Evolutionary conservation across 106 monocot species (phyloP).

Genomic region (Platanthera zijinensis): DNA sequence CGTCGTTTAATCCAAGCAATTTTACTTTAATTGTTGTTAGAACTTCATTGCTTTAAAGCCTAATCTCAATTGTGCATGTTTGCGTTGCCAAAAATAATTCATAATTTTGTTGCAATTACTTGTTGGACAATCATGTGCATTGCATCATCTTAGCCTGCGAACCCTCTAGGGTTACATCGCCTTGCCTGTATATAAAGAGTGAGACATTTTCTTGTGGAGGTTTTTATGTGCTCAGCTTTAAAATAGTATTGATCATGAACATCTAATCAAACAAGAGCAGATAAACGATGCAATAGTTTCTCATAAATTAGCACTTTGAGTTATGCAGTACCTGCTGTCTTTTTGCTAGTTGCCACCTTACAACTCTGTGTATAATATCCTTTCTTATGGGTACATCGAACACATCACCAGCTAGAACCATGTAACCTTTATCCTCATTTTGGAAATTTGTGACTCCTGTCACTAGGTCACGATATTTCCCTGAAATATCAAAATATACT

Average conservation of each 20-base stretch:
- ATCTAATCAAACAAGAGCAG: background rate
- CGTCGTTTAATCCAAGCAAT: no score
- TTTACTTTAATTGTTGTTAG: no score
- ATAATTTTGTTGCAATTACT: no score
- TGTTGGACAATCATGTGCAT: no score
- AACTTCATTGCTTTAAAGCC: no score
- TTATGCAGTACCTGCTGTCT: conserved; percentile 44
- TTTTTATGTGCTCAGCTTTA: background rate
- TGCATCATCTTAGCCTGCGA: no score
- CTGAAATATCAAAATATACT: conserved; percentile 26
- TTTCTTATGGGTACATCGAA: conserved; percentile 87
- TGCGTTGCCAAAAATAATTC: no score
- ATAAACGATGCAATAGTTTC: background rate
- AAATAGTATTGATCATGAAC: background rate
- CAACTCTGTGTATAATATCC: conserved; percentile 76
- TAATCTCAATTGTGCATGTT: no score
- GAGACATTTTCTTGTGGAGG: background rate
- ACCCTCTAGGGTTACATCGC: background rate
- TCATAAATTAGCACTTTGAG: background rate
- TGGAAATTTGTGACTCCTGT: conserved; percentile 74
- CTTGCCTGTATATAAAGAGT: background rate
- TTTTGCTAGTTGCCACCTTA: conserved; percentile 88
- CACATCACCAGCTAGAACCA: conserved; percentile 82
- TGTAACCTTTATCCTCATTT: conserved; percentile 68
- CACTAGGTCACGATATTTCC: conserved; percentile 63